phyloP scores from a whole-genome alignment of 176 grass and related monocot genomes.

The Saccharum officinarum region DNA sequence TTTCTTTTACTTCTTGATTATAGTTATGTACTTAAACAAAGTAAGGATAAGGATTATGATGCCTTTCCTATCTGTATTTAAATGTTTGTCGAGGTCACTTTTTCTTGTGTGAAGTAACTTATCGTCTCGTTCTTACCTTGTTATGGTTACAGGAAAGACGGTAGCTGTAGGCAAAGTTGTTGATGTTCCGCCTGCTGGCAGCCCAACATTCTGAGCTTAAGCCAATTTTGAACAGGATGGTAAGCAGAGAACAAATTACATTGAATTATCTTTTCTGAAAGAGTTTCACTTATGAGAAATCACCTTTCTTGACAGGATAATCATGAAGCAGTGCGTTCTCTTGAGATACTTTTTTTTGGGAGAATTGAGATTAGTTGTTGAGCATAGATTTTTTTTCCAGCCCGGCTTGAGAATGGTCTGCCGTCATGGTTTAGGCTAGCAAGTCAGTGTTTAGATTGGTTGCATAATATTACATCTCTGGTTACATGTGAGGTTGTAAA shows the following conservation, averaged over 20 bases:
- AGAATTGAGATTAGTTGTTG: conserved; percentile 32
- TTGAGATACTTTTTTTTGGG: background rate
- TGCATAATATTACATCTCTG: no score
- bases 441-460: conserved; percentile 24
- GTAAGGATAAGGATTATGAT: background rate
- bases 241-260: background rate
- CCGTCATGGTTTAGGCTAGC: conserved; percentile 25
- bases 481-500: no score
- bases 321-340: background rate
- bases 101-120: background rate
- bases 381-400: conserved; percentile 30
- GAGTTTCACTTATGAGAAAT: background rate
- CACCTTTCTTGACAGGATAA: conserved; percentile 19
- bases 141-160: conserved; percentile 73
- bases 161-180: conserved; percentile 94
- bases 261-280: background rate
- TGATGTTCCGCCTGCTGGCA: conserved; percentile 56
- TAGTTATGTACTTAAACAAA: background rate
- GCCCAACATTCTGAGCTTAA: conserved; percentile 49
- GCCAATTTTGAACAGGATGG: conserved; percentile 59
- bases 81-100: background rate
- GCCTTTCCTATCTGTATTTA: background rate
- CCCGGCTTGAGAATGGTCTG: conserved; percentile 8
- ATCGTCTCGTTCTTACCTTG: background rate
- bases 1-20: background rate